phyloP scores from a whole-genome alignment of 1,139 yeast genomes.

The Taphrina confusa region DNA sequence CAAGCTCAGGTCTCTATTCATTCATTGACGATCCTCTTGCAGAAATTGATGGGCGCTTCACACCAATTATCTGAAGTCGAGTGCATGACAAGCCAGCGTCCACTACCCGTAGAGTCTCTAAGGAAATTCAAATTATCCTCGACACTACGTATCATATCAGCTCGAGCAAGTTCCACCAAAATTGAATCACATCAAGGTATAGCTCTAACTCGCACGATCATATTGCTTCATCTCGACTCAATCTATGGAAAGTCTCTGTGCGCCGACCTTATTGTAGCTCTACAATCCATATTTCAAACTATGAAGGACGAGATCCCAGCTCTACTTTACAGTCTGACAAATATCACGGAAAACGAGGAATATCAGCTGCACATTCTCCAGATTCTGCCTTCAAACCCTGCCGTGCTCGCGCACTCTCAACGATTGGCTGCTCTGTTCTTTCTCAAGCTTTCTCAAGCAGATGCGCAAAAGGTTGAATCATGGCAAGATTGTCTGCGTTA shows the following conservation, averaged over 20 bases:
- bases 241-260: neutral
- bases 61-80: too few relatives aligned
- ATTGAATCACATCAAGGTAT: neutral
- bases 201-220: neutral
- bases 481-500: neutral
- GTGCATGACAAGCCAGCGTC: too few relatives aligned
- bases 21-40: neutral
- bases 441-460: neutral
- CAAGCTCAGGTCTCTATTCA: neutral
- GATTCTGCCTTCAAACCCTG: neutral
- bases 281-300: neutral
- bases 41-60: neutral
- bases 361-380: slow-evolving; percentile 2
- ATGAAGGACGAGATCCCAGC: neutral
- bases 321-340: neutral
- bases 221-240: neutral
- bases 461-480: neutral
- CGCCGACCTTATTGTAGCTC: neutral
- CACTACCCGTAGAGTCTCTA: too few relatives aligned
- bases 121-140: neutral
- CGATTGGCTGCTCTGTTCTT: neutral
- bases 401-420: neutral
- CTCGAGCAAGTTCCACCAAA: too few relatives aligned
- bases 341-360: neutral
- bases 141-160: neutral